Base-by-base conservation (phyloP, 2,329 filamentous ascomycete species). In the Trichoderma sp. region DNA sequence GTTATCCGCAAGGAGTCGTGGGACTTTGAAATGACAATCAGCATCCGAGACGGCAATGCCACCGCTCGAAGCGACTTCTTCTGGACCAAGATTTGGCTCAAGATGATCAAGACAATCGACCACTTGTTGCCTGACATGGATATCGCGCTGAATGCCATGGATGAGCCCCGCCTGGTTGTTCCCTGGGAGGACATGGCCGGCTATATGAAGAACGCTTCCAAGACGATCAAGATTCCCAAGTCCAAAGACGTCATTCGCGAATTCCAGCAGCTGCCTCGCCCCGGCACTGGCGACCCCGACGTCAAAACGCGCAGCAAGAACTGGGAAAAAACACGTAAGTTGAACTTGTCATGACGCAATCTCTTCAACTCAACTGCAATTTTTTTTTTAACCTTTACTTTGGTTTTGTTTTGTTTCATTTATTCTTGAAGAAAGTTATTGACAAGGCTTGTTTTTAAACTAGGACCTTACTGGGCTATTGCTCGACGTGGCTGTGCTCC, bases 61-160 rank as follows among this genome's bases (percentile, higher is more conserved):
- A 82, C 79, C 10, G 80, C 85, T 1, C 77, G 75, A 26, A 87
- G 82, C 74, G 83, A 85, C 71, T 89, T 83, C 84, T 87, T 85
- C 74, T 89, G 83, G 85, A 87, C 83, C 3, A 77, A 83, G 72
- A 84, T 88, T 69, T 87, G 86, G 86, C 76, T 85, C 37, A 77
- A 84, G 60, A 79, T 88, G 79, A 80, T 87, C 73, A 79, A 82
- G 68, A 82, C 83, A 0, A 81, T 89, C n/a, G 82, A 85, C 71
- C 78, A 84, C 49, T 70, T 86, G 66, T 79, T 91, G 18, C 89
- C 89, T 1, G 89, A 91, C 73, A 88, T 91, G 85, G 89, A 91
- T 70, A 83, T 91, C 69, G 84, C 89, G 0, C 81, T 91, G 69
- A 91, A 91, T 71, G 82, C 85, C 37, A 87, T 91, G 84, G 89